Conservation (phyloP, 345 rosid genomes). For the Eucalyptus regnans region DNA sequence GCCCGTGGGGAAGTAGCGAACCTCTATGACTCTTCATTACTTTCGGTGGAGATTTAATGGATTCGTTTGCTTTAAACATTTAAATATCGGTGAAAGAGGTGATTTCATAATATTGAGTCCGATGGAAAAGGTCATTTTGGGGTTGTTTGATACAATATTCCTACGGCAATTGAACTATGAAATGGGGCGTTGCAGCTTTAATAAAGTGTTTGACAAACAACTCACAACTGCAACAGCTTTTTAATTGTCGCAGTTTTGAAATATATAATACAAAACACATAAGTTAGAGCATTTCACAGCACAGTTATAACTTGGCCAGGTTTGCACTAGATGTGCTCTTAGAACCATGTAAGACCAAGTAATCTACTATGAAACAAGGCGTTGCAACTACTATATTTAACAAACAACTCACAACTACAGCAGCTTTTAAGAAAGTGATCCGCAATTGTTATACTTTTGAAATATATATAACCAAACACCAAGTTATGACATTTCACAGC, state of each 20-base stretch:
- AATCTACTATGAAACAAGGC: not conserved
- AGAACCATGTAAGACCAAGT: not conserved
- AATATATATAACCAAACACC: not conserved
- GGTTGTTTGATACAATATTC: not conserved
- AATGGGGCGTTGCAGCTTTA: not conserved
- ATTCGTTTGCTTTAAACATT: not conserved
- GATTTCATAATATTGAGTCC: not conserved
- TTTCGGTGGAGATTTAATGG: not conserved
- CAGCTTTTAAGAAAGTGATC: not conserved
- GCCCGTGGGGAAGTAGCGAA: not conserved
- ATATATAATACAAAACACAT: not conserved
- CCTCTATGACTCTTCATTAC: not conserved
- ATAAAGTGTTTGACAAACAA: not conserved
- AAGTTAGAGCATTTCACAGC: not conserved
- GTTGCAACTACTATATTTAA: not conserved
- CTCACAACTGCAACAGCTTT: not conserved
- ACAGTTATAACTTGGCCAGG: not conserved
- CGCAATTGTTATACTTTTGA: not conserved
- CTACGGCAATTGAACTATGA: not conserved
- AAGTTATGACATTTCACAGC: not conserved
- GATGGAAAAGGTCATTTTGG: not conserved
- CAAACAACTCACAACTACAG: not conserved
- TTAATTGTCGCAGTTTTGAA: not conserved
- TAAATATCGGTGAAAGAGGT: not conserved
- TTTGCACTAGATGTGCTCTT: not conserved